Evolutionary conservation across 768 basidiomycete species (phyloP).

Genomic region (Kwoniella pini): DNA sequence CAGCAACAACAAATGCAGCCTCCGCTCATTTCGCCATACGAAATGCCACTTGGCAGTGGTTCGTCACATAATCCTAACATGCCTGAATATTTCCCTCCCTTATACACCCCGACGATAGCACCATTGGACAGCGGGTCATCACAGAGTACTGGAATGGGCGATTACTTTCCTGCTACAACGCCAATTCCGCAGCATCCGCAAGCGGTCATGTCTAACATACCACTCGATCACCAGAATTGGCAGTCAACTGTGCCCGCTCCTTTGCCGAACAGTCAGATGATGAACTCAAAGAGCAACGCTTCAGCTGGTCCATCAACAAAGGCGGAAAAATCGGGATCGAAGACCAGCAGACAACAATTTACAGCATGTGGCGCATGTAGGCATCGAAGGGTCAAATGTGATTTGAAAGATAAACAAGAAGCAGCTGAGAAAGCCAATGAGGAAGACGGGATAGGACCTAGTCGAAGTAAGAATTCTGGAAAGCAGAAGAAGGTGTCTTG

Average conservation of each 20-base stretch:
- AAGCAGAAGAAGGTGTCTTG: slow-evolving; percentile 61
- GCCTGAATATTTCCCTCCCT: slow-evolving; percentile 16
- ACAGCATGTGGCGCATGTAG: slow-evolving; percentile 93
- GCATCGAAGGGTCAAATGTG: slow-evolving; percentile 90
- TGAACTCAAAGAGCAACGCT: not conserved
- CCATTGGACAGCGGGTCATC: slow-evolving; percentile 13
- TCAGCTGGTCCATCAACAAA: slow-evolving; percentile 1
- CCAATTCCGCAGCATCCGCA: not conserved
- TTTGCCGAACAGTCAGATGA: not conserved
- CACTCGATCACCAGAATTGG: slow-evolving; percentile 12
- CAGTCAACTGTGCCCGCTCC: slow-evolving; percentile 20
- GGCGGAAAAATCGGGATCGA: slow-evolving; percentile 45
- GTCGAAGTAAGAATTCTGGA: slow-evolving; percentile 12
- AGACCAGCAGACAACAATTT: slow-evolving; percentile 78
- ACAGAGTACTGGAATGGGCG: slow-evolving; percentile 6
- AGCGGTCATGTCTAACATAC: not conserved
- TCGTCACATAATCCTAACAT: slow-evolving; percentile 18
- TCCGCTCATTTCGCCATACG: slow-evolving; percentile 1
- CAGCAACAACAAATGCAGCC: slow-evolving; percentile 13
- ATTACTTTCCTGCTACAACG: slow-evolving; percentile 4
- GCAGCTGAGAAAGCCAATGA: slow-evolving; percentile 57
- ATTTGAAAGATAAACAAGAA: slow-evolving; percentile 78
- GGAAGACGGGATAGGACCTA: slow-evolving; percentile 25
- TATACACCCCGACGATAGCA: slow-evolving; percentile 2
- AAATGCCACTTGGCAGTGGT: slow-evolving; percentile 12